Percentiles rank a stretch among this genome's conserved stretches.
phyloP scores from a whole-genome alignment of 2,329 filamentous ascomycete species.

The Geoglossum cookeanum region DNA sequence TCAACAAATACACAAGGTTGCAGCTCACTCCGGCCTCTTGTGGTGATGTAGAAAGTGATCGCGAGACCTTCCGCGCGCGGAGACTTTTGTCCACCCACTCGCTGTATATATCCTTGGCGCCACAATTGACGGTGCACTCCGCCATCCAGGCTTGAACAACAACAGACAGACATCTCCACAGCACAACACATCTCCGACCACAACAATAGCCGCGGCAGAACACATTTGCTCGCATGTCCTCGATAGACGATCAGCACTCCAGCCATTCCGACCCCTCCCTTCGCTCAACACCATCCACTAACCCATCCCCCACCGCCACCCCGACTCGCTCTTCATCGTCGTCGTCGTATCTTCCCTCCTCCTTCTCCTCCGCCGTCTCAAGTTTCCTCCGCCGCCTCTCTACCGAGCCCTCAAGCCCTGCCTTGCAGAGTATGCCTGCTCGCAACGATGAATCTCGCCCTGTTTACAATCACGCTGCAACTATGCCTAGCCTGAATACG shows the following conservation, averaged over 20 bases:
- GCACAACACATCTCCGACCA: too few species aligned
- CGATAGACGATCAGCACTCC: not conserved
- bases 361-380: conserved; percentile 28
- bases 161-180: too few species aligned
- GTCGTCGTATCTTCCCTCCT: conserved; percentile 28
- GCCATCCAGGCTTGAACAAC: too few species aligned
- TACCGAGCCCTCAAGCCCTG: conserved; percentile 23
- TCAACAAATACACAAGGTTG: too few species aligned
- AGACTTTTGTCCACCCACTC: too few species aligned
- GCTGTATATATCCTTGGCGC: too few species aligned
- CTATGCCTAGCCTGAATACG: conserved; percentile 1
- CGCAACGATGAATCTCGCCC: not conserved
- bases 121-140: too few species aligned
- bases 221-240: not conserved
- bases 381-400: conserved; percentile 28
- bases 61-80: too few species aligned
- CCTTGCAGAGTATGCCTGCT: conserved; percentile 14
- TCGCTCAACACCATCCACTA: not conserved
- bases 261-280: not conserved
- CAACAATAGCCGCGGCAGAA: not conserved
- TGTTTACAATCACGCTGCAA: not conserved
- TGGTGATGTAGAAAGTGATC: too few species aligned
- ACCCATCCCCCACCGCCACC: not conserved
- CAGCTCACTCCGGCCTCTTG: too few species aligned
- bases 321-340: conserved; percentile 7